Evolutionary conservation across 202 grass and related monocot species (phyloP).

Genomic region (Brachypodium distachyon): DNA sequence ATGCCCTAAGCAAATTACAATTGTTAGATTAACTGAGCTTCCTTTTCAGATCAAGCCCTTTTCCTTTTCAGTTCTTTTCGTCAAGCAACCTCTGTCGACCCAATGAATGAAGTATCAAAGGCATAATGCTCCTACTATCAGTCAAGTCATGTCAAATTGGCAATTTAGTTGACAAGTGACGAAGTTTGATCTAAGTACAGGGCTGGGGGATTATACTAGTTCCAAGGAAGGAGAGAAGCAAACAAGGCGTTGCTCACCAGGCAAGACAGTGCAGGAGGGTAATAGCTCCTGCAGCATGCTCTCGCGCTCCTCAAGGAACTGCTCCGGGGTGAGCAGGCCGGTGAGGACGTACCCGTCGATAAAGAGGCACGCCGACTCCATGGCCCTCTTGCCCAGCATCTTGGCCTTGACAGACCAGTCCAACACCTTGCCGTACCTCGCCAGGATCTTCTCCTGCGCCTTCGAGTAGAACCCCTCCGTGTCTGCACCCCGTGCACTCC

Average conservation of each 20-base stretch:
- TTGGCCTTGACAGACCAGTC: constrained; percentile 85
- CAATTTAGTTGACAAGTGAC: background rate
- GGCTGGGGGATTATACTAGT: background rate
- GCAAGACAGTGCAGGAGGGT: constrained; percentile 57
- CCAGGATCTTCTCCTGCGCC: constrained; percentile 86
- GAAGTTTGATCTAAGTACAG: background rate
- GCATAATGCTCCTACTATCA: background rate
- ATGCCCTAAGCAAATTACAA: background rate
- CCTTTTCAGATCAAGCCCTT: no score
- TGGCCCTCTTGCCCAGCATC: constrained; percentile 92
- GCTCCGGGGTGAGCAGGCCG: constrained; percentile 67
- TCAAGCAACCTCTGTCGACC: background rate
- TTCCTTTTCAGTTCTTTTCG: background rate
- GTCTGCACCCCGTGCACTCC: constrained; percentile 35
- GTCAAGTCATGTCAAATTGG: background rate
- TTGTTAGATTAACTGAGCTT: no score
- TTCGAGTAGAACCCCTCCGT: constrained; percentile 83
- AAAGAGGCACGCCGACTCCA: constrained; percentile 69
- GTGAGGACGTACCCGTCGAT: constrained; percentile 57
- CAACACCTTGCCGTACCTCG: constrained; percentile 73
- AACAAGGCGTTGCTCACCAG: constrained; percentile 39
- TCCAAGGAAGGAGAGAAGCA: background rate
- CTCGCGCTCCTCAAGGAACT: constrained; percentile 76
- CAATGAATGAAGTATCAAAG: background rate
- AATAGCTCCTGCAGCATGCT: constrained; percentile 87